Conservation (phyloP, 345 rosid genomes). For the sweet orange (Citrus sinensis) region DVS_A1.0 CM039163.1:46728001-46728500, state of each 20-base stretch:
- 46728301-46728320: not conserved
- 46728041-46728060: constrained; percentile 22
- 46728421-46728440: constrained; percentile 20
- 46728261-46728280: not conserved
- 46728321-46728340: constrained; percentile 7
- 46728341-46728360: constrained; percentile 18
- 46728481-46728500: constrained; percentile 25
- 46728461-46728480: constrained; percentile 28
- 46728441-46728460: constrained; percentile 31
- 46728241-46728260: not conserved
- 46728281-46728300: not conserved
- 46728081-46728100: constrained; percentile 11
- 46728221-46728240: not conserved
- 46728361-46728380: constrained; percentile 36
- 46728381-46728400: constrained; percentile 30
- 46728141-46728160: not conserved
- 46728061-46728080: constrained; percentile 20
- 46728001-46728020: constrained; percentile 12
- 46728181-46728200: constrained; percentile 11
- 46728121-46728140: not conserved
- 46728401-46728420: constrained; percentile 27
- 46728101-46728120: constrained; percentile 3
- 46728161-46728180: constrained; percentile 20
- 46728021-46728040: constrained; percentile 3
- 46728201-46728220: not conserved